These are phyloP conservation scores for Alternaria solani DNA, from an alignment of 2,329 filamentous ascomycete genomes.

Conservation along the genomic window DNA sequence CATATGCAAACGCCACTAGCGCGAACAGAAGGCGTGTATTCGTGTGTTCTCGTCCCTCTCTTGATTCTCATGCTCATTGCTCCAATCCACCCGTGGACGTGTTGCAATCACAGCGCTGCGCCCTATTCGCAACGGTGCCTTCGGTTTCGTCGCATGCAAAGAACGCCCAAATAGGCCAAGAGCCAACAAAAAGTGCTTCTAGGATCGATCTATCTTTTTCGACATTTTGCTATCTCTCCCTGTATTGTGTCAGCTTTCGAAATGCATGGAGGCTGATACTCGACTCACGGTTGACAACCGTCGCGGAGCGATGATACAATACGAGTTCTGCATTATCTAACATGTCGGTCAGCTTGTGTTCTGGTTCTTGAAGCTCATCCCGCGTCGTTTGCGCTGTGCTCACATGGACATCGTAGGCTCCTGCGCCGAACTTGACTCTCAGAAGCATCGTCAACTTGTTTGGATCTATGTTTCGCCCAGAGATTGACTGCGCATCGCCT, in stretches of 20 bases:
- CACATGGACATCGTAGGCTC: slow-evolving; percentile 14
- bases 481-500: slow-evolving; percentile 10
- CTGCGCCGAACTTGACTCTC: slow-evolving; percentile 21
- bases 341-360: background rate
- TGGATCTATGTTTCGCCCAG: slow-evolving; percentile 20
- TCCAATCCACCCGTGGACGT: too few species aligned
- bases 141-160: too few species aligned
- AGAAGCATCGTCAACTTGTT: slow-evolving; percentile 13
- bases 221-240: slow-evolving; percentile 13
- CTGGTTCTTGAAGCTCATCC: too few species aligned
- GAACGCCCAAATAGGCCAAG: too few species aligned
- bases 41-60: too few species aligned
- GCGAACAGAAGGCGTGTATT: too few species aligned
- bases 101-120: too few species aligned
- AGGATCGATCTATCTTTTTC: background rate
- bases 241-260: background rate
- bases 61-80: too few species aligned
- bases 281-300: slow-evolving; percentile 17
- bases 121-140: too few species aligned
- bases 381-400: background rate
- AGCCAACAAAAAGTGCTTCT: too few species aligned
- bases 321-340: slow-evolving; percentile 19
- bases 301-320: slow-evolving; percentile 19
- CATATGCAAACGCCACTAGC: too few species aligned
- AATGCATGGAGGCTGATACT: too few species aligned